Percentiles rank a stretch among this genome's conserved stretches.
These are phyloP conservation scores for Afroboletus lepidellus DNA, from an alignment of 1,284 basidiomycete genomes.

Conservation along the genomic window DNA sequence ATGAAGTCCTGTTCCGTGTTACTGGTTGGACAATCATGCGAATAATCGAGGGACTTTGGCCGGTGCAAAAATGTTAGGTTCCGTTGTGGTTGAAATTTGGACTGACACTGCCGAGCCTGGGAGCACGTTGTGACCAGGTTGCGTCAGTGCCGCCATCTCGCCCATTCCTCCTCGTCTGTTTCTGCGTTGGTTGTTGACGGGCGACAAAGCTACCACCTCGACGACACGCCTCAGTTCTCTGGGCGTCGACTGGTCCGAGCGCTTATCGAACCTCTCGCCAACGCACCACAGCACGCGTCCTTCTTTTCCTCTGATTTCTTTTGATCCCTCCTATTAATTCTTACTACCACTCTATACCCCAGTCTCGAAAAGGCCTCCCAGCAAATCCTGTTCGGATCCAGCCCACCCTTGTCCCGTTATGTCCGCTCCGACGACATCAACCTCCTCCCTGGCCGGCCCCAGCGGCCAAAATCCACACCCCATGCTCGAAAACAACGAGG, in stretches of 20 bases:
- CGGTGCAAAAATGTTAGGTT: too few species aligned
- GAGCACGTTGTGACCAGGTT: slow-evolving; percentile 27
- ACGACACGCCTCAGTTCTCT: slow-evolving; percentile 26
- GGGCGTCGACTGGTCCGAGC: slow-evolving; percentile 33
- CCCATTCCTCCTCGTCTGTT: slow-evolving; percentile 17
- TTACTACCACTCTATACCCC: slow-evolving; percentile 32
- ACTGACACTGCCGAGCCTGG: slow-evolving; percentile 24
- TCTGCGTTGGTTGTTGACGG: slow-evolving; percentile 37
- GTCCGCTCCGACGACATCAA: slow-evolving; percentile 48
- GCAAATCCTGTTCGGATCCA: slow-evolving; percentile 19
- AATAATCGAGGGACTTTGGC: too few species aligned
- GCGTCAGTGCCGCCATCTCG: slow-evolving; percentile 12
- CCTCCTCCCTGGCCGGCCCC: slow-evolving; percentile 47
- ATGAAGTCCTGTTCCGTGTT: too few species aligned
- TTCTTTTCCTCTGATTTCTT: slow-evolving; percentile 37
- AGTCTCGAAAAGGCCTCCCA: slow-evolving; percentile 18
- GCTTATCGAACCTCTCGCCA: slow-evolving; percentile 37
- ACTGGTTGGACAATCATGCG: too few species aligned
- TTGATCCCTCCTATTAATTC: slow-evolving; percentile 26
- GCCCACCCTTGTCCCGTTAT: slow-evolving; percentile 30
- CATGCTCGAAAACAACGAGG: slow-evolving; percentile 62
- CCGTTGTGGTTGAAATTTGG: slow-evolving; percentile 22
- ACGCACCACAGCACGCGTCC: slow-evolving; percentile 43
- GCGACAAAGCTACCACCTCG: slow-evolving; percentile 31
- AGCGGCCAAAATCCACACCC: slow-evolving; percentile 51